Evolutionary conservation across 768 basidiomycete genomes (phyloP).

Genomic region (Nidula microcarpa): DNA sequence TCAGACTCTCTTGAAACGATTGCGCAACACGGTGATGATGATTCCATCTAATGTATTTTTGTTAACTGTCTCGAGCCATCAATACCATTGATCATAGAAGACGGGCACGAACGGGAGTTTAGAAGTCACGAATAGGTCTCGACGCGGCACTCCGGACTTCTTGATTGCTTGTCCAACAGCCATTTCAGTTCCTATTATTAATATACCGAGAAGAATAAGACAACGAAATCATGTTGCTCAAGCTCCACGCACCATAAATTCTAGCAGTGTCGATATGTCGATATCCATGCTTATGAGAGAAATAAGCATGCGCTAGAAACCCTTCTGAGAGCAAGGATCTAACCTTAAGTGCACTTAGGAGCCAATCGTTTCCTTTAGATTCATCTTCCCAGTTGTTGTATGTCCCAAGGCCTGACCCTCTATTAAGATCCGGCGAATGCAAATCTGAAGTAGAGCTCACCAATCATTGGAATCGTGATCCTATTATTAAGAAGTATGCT

Average conservation of each 20-base stretch:
- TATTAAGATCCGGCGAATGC: no score
- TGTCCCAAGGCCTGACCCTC: no score
- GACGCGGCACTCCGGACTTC: constrained; percentile 35
- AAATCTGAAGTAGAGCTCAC: no score
- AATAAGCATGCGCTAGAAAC: no score
- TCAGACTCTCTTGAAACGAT: constrained; percentile 29
- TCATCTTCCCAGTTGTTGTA: no score
- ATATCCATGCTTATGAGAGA: constrained; percentile 13
- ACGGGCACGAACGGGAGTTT: constrained; percentile 27
- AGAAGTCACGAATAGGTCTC: constrained; percentile 38
- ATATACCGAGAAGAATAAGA: neutral
- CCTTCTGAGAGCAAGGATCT: no score
- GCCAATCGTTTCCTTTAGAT: no score
- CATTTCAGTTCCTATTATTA: constrained; percentile 24
- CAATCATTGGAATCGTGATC: no score
- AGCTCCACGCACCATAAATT: constrained; percentile 18
- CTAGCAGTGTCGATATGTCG: constrained; percentile 29
- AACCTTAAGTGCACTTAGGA: no score
- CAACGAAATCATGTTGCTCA: neutral
- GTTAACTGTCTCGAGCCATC: neutral
- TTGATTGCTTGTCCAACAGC: constrained; percentile 32
- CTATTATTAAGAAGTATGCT: no score
- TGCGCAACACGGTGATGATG: constrained; percentile 25
- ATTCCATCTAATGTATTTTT: constrained; percentile 16
- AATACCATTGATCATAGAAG: neutral